Conservation (phyloP, 2,329 filamentous ascomycete species). For the Aspergillus carbonarius region DNA sequence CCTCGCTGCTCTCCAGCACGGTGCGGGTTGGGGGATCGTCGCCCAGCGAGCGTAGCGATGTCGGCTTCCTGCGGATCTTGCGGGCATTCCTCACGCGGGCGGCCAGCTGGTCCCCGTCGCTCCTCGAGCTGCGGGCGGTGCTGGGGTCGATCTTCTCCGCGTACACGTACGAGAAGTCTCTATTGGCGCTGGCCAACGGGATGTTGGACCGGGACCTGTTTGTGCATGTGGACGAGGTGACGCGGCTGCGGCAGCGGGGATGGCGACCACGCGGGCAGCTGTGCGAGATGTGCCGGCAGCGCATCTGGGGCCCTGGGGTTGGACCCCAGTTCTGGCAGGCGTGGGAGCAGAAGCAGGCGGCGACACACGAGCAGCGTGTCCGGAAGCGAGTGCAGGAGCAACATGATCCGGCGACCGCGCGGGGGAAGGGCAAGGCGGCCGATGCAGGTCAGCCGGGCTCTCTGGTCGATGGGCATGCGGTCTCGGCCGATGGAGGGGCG, state of each 20-base stretch:
- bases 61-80: slow-evolving; percentile 85
- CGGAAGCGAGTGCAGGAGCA: slow-evolving; percentile 30
- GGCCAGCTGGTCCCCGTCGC: slow-evolving; percentile 74
- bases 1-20: slow-evolving; percentile 75
- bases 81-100: slow-evolving; percentile 84
- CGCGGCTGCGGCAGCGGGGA: slow-evolving; percentile 73
- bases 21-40: slow-evolving; percentile 48
- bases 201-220: slow-evolving; percentile 89
- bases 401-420: slow-evolving; percentile 27
- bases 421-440: slow-evolving; percentile 43
- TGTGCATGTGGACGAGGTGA: slow-evolving; percentile 72
- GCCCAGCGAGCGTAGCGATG: slow-evolving; percentile 48
- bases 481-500: slow-evolving; percentile 11
- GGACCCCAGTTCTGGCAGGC: slow-evolving; percentile 74
- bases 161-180: slow-evolving; percentile 91
- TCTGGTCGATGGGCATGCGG: slow-evolving; percentile 16
- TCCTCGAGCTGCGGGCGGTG: slow-evolving; percentile 82
- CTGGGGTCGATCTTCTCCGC: slow-evolving; percentile 89
- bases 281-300: slow-evolving; percentile 79
- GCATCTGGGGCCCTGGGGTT: slow-evolving; percentile 87
- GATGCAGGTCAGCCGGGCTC: slow-evolving; percentile 23
- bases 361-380: slow-evolving; percentile 32
- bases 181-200: slow-evolving; percentile 79
- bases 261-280: slow-evolving; percentile 86
- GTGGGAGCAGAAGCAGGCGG: slow-evolving; percentile 65